phyloP scores from a whole-genome alignment of 371 early-diverging fungal species.

The Rhizopus stolonifer region DNA sequence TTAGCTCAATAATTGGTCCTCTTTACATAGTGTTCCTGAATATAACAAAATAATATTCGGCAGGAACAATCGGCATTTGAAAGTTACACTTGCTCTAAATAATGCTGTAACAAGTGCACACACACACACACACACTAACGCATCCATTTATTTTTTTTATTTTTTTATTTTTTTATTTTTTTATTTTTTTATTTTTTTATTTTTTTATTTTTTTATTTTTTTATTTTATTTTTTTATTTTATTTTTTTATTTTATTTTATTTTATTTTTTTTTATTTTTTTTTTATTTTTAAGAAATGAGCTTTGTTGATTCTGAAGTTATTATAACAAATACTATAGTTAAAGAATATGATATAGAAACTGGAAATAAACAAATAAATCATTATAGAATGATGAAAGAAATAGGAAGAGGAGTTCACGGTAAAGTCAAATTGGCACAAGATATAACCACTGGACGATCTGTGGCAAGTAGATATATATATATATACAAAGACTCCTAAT shows the following conservation, averaged over 20 bases:
- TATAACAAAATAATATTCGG: too few relatives aligned
- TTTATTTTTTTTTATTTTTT: too few relatives aligned
- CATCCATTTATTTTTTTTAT: slow-evolving; percentile 10
- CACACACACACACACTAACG: too few relatives aligned
- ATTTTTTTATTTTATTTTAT: neutral
- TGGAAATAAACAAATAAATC: slow-evolving; percentile 91
- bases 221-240: neutral
- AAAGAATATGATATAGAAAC: slow-evolving; percentile 81
- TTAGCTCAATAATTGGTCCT: too few relatives aligned
- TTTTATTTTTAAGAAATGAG: slow-evolving; percentile 5
- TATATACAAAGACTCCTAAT: neutral
- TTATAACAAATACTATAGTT: slow-evolving; percentile 54
- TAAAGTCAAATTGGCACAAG: slow-evolving; percentile 89
- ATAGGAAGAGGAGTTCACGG: slow-evolving; percentile 96
- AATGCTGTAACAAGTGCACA: too few relatives aligned
- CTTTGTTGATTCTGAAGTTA: slow-evolving; percentile 8
- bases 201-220: neutral
- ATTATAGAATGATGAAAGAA: slow-evolving; percentile 87
- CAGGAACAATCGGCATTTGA: too few relatives aligned
- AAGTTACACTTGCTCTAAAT: too few relatives aligned
- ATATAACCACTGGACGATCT: slow-evolving; percentile 72
- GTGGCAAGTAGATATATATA: slow-evolving; percentile 49
- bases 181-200: slow-evolving; percentile 4
- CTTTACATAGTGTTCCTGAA: too few relatives aligned
- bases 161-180: slow-evolving; percentile 8